Base-by-base conservation (phyloP, 1,284 basidiomycete species). In the Pyrrhoderma noxium region DNA sequence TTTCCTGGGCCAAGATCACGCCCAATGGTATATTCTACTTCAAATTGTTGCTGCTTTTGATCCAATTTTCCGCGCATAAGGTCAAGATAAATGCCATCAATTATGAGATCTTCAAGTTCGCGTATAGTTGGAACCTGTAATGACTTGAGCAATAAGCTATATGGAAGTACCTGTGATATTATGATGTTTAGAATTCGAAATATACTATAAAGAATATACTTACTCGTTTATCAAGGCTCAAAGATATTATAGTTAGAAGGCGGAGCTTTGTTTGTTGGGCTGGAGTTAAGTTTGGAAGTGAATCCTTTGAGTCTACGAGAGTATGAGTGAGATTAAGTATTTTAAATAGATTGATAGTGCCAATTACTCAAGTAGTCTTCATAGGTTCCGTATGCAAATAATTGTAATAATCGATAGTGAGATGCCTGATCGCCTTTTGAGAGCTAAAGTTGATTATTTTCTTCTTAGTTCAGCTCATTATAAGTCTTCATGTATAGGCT, bases 71-170 rank as follows among this genome's bases (percentile, higher is more conserved):
- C 94, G 41, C 81, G 79, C 37, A 98, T 75, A 44, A 97, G 73
- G 60, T 89, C 87, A 36, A 89, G 80, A 65, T 97, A 98, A 64
- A 97, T 91, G 8, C 86, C 84, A 61, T 97, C 93, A 65, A 99
- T 97, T 65, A 97, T 88, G 57, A 96, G 77, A 65, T 97, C 93
- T 65, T 98, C 95, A 3, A 98, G 79, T 57, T 89, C 87, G 46
- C 91, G 82, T 49, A 91, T 80, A 1, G 77, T 82, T 2, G 78
- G 73, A 64, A 93, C 76, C 43, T 89, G 76, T 16, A 97, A 77
- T 1, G 75, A 71, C 47, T 74, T 62, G 11, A 88, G 75, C 1
- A 93, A 74, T 40, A 75, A 69, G 9, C 76, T 63, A 64, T 93
- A 92, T 0, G 86, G 79, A 3, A 92, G 75, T 53, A 88, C 85